A percentile compares a stretch with the other conserved stretches of the same genome.
Conservation (phyloP, 805 yeast species). For the Wickerhamomyces queroliae region DNA sequence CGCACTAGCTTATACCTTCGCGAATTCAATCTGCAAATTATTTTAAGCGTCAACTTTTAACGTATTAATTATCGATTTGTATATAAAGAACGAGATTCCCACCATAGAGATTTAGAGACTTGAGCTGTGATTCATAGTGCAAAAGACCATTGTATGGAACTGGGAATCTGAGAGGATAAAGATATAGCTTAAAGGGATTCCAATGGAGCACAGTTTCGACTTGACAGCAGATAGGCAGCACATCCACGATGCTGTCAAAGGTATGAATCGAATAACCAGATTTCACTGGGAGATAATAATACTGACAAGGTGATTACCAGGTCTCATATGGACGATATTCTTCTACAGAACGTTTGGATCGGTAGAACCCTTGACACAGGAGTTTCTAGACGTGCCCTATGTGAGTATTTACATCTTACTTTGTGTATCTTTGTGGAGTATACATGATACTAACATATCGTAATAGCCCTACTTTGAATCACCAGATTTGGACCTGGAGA, state of each 20-base stretch:
- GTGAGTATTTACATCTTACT: too few relatives aligned
- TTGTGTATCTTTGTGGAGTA: too few relatives aligned
- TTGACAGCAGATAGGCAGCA: constrained; percentile 47
- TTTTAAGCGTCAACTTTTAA: too few relatives aligned
- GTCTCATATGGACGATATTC: constrained; percentile 60
- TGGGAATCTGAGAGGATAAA: too few relatives aligned
- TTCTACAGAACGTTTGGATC: constrained; percentile 68
- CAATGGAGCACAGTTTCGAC: constrained; percentile 43
- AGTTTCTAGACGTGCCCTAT: constrained; percentile 54
- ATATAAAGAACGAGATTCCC: too few relatives aligned
- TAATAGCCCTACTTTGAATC: constrained; percentile 35
- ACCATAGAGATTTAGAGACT: too few relatives aligned
- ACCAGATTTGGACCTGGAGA: constrained; percentile 41
- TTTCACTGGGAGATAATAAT: constrained; percentile 6
- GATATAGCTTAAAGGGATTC: background rate
- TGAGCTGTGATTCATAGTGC: too few relatives aligned
- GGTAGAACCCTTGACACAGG: constrained; percentile 47
- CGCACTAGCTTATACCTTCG: too few relatives aligned
- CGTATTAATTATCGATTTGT: too few relatives aligned
- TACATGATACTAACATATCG: too few relatives aligned
- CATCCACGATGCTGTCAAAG: constrained; percentile 48
- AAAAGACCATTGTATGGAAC: too few relatives aligned
- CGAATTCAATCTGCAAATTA: too few relatives aligned
- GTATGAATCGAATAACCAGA: constrained; percentile 26
- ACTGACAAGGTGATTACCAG: constrained; percentile 24